phyloP scores from a whole-genome alignment of 2,329 filamentous ascomycete species.

The Colletotrichum spinosum region DNA sequence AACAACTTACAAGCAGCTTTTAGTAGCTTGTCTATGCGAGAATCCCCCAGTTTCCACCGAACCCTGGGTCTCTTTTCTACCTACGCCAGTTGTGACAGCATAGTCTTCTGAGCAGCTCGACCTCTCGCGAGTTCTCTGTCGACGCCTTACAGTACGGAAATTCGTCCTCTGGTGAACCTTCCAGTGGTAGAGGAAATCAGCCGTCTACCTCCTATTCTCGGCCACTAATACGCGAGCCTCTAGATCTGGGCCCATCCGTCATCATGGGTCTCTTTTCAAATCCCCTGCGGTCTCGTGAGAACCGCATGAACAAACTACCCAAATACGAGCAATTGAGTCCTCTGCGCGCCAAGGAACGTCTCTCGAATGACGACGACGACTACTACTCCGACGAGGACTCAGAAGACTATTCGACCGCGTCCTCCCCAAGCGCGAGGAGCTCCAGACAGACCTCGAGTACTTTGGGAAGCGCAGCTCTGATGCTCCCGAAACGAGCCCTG shows the following conservation, averaged over 20 bases:
- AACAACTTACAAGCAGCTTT: conserved; percentile 12
- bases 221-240: conserved; percentile 9
- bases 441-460: conserved; percentile 66
- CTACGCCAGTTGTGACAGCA: not conserved
- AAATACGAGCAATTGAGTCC: conserved; percentile 59
- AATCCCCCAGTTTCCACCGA: conserved; percentile 14
- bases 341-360: conserved; percentile 58
- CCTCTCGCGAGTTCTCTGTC: conserved; percentile 3
- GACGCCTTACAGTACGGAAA: conserved; percentile 7
- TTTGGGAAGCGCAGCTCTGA: conserved; percentile 55
- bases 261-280: conserved; percentile 64
- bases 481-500: conserved; percentile 55
- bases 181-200: conserved; percentile 17
- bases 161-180: conserved; percentile 3
- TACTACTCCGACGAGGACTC: conserved; percentile 59
- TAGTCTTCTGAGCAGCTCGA: conserved; percentile 5
- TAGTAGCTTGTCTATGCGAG: conserved; percentile 12
- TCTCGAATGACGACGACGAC: conserved; percentile 63
- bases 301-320: conserved; percentile 57
- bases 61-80: conserved; percentile 16
- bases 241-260: conserved; percentile 30
- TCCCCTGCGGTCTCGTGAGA: conserved; percentile 59
- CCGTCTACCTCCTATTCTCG: not conserved
- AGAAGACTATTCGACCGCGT: conserved; percentile 53
- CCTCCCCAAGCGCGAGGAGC: conserved; percentile 60